Conservation (phyloP, 2,329 filamentous ascomycete genomes). For the Alternaria incomplexa region DNA sequence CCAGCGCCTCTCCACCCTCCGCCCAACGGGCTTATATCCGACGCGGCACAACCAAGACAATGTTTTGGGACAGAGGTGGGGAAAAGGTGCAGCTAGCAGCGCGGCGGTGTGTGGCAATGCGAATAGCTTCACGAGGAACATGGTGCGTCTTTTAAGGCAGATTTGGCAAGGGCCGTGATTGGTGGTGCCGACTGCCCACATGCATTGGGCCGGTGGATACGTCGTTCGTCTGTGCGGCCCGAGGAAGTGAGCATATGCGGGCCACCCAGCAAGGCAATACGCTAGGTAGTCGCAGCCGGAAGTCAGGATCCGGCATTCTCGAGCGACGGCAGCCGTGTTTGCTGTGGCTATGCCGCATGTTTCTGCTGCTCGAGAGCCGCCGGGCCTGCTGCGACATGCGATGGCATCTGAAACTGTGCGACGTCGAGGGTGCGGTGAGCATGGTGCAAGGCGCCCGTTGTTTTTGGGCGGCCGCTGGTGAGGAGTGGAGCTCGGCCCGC, state of each 20-base stretch:
- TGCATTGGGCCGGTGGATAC: slow-evolving; percentile 3
- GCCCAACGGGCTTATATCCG: background rate
- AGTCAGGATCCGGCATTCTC: slow-evolving; percentile 18
- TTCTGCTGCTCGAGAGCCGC: background rate
- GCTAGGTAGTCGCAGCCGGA: slow-evolving; percentile 12
- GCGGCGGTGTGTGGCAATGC: slow-evolving; percentile 11
- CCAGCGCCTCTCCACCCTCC: background rate
- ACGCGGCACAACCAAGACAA: background rate
- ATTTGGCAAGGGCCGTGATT: slow-evolving; percentile 4
- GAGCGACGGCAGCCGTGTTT: slow-evolving; percentile 15
- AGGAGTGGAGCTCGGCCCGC: slow-evolving; percentile 34
- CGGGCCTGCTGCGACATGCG: background rate
- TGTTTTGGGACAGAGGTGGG: background rate
- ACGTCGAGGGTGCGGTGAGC: slow-evolving; percentile 7
- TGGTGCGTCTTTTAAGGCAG: slow-evolving; percentile 3
- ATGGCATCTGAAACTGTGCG: slow-evolving; percentile 22
- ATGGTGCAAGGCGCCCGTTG: slow-evolving; percentile 24
- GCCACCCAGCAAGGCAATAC: slow-evolving; percentile 6
- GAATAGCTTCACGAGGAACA: slow-evolving; percentile 3
- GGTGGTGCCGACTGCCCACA: background rate
- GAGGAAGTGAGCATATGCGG: slow-evolving; percentile 8
- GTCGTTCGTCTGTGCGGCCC: slow-evolving; percentile 12
- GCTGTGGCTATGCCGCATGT: background rate
- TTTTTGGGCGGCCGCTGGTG: slow-evolving; percentile 20
- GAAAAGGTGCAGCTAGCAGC: background rate